phyloP scores from a whole-genome alignment of 148 eudicot species.

The Beta vulgaris region DNA sequence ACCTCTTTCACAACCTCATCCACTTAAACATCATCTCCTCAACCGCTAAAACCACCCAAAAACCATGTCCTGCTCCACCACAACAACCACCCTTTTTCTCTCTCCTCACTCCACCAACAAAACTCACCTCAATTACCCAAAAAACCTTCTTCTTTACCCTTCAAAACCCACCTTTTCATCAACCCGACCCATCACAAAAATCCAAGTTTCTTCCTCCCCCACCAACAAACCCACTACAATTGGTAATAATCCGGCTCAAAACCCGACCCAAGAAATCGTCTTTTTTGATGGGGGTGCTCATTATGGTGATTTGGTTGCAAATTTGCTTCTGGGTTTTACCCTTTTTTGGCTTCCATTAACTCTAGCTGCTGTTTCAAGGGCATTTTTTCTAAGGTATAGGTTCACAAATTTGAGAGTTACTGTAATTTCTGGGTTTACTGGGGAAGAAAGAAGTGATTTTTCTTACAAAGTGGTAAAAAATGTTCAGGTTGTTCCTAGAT shows the following conservation, averaged over 20 bases:
- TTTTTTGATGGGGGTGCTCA: slow-evolving; percentile 95
- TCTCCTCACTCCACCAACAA: slow-evolving; percentile 27
- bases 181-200: slow-evolving; percentile 42
- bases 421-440: slow-evolving; percentile 81
- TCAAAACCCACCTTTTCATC: slow-evolving; percentile 26
- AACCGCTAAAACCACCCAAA: slow-evolving; percentile 22
- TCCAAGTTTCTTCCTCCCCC: slow-evolving; percentile 56
- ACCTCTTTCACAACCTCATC: slow-evolving; percentile 16
- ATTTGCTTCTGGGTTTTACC: slow-evolving; percentile 77
- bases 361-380: slow-evolving; percentile 77
- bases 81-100: slow-evolving; percentile 28
- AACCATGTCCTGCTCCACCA: slow-evolving; percentile 38
- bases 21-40: slow-evolving; percentile 9
- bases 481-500: slow-evolving; percentile 93
- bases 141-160: slow-evolving; percentile 25
- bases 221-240: slow-evolving; percentile 37
- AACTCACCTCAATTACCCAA: slow-evolving; percentile 29
- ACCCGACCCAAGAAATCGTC: slow-evolving; percentile 50
- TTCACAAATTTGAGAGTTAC: slow-evolving; percentile 77
- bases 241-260: slow-evolving; percentile 30
- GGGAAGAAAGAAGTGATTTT: slow-evolving; percentile 85
- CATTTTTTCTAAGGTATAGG: slow-evolving; percentile 71
- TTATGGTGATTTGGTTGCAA: slow-evolving; percentile 77
- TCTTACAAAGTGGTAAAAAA: slow-evolving; percentile 67
- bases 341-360: slow-evolving; percentile 85